Evolutionary conservation across 306 rosid genomes (phyloP).

Genomic region (Inga laurina): DNA sequence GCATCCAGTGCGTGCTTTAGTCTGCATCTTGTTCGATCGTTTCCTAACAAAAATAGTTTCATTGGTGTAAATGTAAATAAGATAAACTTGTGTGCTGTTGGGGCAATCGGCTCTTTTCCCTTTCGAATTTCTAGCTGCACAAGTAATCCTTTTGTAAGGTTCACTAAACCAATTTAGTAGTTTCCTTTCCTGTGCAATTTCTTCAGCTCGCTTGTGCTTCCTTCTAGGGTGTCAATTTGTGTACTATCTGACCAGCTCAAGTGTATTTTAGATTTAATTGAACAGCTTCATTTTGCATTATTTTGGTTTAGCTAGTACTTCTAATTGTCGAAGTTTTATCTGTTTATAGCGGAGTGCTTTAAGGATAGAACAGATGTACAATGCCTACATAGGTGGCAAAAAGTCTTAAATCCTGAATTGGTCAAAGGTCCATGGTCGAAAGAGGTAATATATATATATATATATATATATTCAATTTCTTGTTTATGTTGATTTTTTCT

Average conservation of each 20-base stretch:
- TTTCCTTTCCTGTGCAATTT: neutral
- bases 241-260: neutral
- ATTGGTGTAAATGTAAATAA: neutral
- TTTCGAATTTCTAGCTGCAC: neutral
- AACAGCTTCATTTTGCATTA: constrained; percentile 22
- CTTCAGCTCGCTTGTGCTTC: neutral
- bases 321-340: constrained; percentile 23
- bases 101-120: neutral
- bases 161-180: constrained; percentile 2
- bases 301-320: constrained; percentile 27
- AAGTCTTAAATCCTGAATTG: constrained; percentile 95
- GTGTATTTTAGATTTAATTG: neutral
- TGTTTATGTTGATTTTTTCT: constrained; percentile 25
- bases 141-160: neutral
- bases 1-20: constrained; percentile 4
- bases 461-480: neutral
- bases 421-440: constrained; percentile 99
- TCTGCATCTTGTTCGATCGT: neutral
- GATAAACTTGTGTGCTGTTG: neutral
- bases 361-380: constrained; percentile 98
- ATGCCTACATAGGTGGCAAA: constrained; percentile 99
- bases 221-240: constrained; percentile 7
- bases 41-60: neutral
- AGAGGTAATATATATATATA: constrained; percentile 61
- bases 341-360: constrained; percentile 84